Conservation (phyloP, 2,329 filamentous ascomycete genomes). For the Immersiporthe knoxdaviesiana region DNA sequence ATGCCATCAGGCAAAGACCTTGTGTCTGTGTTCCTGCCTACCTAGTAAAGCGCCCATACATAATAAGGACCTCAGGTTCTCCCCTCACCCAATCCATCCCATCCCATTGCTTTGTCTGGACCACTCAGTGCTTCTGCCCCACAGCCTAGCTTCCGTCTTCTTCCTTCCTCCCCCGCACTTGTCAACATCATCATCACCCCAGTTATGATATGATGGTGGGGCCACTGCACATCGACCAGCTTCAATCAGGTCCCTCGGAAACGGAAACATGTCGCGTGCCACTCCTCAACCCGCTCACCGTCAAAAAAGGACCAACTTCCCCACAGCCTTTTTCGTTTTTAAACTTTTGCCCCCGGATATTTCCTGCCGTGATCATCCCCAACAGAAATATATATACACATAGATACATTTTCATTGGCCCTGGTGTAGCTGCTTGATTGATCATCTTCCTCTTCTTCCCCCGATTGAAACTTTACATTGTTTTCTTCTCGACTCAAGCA, state of each 20-base stretch:
- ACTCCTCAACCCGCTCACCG: background rate
- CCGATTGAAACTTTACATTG: background rate
- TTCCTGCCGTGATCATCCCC: slow-evolving; percentile 15
- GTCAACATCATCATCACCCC: slow-evolving; percentile 9
- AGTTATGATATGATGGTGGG: slow-evolving; percentile 18
- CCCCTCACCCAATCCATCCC: background rate
- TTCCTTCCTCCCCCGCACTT: slow-evolving; percentile 13
- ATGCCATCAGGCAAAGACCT: too few species aligned
- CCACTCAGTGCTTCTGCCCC: background rate
- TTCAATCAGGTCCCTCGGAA: background rate
- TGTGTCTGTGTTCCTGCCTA: too few species aligned
- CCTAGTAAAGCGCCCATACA: too few species aligned
- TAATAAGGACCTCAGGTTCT: too few species aligned
- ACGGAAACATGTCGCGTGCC: slow-evolving; percentile 28
- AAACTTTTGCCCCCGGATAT: background rate
- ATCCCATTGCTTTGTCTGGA: too few species aligned
- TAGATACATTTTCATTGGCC: slow-evolving; percentile 3
- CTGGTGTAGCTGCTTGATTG: background rate
- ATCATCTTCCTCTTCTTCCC: background rate
- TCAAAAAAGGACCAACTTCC: slow-evolving; percentile 2
- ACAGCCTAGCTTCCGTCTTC: background rate
- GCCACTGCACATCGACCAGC: slow-evolving; percentile 8
- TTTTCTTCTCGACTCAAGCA: background rate
- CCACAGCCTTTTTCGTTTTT: background rate
- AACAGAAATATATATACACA: slow-evolving; percentile 25